phyloP scores from a whole-genome alignment of 179 eudicot species.

The Actinidia polygama region DNA sequence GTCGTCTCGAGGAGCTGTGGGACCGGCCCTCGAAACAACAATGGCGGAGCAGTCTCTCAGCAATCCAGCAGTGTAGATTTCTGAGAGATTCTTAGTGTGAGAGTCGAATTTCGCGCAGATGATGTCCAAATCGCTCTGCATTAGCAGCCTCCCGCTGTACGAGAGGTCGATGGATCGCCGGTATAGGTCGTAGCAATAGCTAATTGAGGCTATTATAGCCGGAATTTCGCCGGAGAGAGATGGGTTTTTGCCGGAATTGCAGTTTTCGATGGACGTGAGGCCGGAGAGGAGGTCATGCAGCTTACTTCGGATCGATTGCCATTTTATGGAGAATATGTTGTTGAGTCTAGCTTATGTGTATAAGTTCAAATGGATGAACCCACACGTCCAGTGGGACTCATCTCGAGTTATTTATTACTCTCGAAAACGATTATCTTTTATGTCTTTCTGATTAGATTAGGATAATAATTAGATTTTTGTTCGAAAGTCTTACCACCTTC shows the following conservation, averaged over 20 bases:
- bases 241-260: constrained; percentile 26
- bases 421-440: too few species aligned
- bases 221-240: constrained; percentile 37
- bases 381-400: too few species aligned
- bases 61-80: constrained; percentile 47
- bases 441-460: too few species aligned
- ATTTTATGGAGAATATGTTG: constrained; percentile 62
- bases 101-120: constrained; percentile 46
- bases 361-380: too few species aligned
- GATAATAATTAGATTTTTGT: too few species aligned
- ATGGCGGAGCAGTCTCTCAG: constrained; percentile 54
- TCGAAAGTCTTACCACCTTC: too few species aligned
- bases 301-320: constrained; percentile 66
- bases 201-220: constrained; percentile 34
- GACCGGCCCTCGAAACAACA: constrained; percentile 59
- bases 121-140: constrained; percentile 88
- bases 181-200: constrained; percentile 45
- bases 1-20: constrained; percentile 58
- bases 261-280: constrained; percentile 42
- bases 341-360: too few species aligned
- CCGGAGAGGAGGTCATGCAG: constrained; percentile 64
- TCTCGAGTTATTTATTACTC: too few species aligned
- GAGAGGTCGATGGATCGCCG: constrained; percentile 49
- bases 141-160: constrained; percentile 76
- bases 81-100: constrained; percentile 34